Conservation (phyloP, 2,329 filamentous ascomycete species). For the Ophiostoma angusticollis region DNA sequence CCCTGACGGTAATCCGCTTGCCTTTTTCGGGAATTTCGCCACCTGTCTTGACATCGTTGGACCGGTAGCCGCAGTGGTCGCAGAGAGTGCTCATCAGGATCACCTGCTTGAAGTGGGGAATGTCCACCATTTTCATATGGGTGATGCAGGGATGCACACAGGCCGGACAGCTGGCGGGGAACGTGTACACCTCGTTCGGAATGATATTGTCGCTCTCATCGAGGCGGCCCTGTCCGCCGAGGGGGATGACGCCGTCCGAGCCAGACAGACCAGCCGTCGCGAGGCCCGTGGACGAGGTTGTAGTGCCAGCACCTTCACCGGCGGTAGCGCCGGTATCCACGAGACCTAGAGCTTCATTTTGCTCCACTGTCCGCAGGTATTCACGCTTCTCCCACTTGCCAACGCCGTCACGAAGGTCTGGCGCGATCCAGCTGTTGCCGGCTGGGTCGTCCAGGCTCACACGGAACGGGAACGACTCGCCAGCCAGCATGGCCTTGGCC, state of each 20-base stretch:
- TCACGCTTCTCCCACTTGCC: slow-evolving; percentile 83
- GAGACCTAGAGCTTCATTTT: slow-evolving; percentile 78
- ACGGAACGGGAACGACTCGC: slow-evolving; percentile 74
- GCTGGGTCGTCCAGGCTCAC: slow-evolving; percentile 80
- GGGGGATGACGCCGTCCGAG: slow-evolving; percentile 38
- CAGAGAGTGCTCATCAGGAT: slow-evolving; percentile 92
- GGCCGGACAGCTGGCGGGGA: slow-evolving; percentile 83
- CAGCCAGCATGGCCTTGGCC: slow-evolving; percentile 63
- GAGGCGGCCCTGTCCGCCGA: slow-evolving; percentile 26
- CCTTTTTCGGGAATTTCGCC: slow-evolving; percentile 81
- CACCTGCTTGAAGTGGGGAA: slow-evolving; percentile 96
- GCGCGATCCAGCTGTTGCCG: slow-evolving; percentile 94
- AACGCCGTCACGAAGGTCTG: slow-evolving; percentile 63
- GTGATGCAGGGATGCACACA: slow-evolving; percentile 78
- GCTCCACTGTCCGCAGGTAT: slow-evolving; percentile 68
- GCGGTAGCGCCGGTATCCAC: slow-evolving; percentile 42
- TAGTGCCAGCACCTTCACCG: slow-evolving; percentile 16
- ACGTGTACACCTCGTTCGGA: slow-evolving; percentile 83
- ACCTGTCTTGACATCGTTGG: slow-evolving; percentile 95
- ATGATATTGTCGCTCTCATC: slow-evolving; percentile 63
- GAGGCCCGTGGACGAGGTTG: slow-evolving; percentile 11
- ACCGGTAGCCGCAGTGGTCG: slow-evolving; percentile 82
- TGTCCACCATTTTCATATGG: slow-evolving; percentile 98
- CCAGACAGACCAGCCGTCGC: slow-evolving; percentile 23
- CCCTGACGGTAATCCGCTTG: slow-evolving; percentile 65